phyloP scores from a whole-genome alignment of 2,329 filamentous ascomycete genomes.

The Geosmithia morbida region DNA sequence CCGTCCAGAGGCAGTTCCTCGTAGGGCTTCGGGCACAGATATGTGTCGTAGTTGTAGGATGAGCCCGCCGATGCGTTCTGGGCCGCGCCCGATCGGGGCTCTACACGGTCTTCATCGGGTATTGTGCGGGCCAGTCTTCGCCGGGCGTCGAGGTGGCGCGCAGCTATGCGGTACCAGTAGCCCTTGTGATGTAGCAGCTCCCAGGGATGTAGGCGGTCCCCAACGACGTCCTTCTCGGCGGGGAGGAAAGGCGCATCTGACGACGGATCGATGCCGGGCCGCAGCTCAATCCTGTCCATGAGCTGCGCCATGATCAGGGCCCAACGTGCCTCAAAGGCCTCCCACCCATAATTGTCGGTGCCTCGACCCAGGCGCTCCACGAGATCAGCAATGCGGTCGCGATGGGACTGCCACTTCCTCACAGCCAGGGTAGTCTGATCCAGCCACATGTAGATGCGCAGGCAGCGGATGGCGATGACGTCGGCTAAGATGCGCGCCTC shows the following conservation, averaged over 20 bases:
- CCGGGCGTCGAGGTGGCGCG: constrained; percentile 39
- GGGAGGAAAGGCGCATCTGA: constrained; percentile 32
- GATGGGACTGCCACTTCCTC: constrained; percentile 65
- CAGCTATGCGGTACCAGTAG: constrained; percentile 51
- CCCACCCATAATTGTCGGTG: constrained; percentile 81
- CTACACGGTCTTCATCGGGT: constrained; percentile 40
- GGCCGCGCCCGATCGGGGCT: constrained; percentile 21
- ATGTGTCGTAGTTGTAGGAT: constrained; percentile 47
- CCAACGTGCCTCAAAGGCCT: constrained; percentile 80
- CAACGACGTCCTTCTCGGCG: constrained; percentile 43
- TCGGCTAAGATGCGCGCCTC: constrained; percentile 85
- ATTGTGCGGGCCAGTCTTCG: constrained; percentile 39
- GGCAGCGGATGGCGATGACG: constrained; percentile 60
- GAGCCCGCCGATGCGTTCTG: constrained; percentile 32
- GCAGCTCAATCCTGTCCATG: constrained; percentile 37
- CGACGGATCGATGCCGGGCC: constrained; percentile 26
- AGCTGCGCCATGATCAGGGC: constrained; percentile 46
- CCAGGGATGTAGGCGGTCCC: constrained; percentile 46
- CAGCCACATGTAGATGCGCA: constrained; percentile 73
- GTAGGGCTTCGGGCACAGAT: constrained; percentile 50
- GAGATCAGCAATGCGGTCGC: constrained; percentile 58
- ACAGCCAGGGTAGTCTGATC: constrained; percentile 67
- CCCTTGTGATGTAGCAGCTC: constrained; percentile 51
- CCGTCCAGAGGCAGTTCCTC: constrained; percentile 40
- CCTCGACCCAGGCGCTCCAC: constrained; percentile 75